Evolutionary conservation across 2,329 filamentous ascomycete genomes (phyloP), one percentile per base, ranked within the genome.

Genomic region (Coleophoma crateriformis): DNA sequence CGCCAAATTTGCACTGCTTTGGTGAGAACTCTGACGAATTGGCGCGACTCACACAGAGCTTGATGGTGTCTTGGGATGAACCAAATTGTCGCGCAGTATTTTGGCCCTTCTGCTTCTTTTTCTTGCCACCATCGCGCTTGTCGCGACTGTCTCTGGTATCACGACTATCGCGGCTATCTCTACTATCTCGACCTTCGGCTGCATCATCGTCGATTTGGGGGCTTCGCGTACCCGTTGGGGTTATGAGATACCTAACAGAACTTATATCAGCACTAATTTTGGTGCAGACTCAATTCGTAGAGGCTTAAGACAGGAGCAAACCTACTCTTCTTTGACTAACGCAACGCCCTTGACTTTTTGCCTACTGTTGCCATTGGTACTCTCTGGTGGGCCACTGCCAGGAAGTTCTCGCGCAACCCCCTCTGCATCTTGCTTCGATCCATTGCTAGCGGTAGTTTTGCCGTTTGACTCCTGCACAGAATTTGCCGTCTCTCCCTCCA

Each of bases 11-110:
- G 68, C 94, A 97, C 22, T 82, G 72, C 54, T 76, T 74, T 0
- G 90, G 88, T 3, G 89, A 91, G 66, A 96, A 95, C 64, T 97
- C 92, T 35, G 87, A 76, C 54, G 74, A 78, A 61, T 82, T 78
- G 15, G 81, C 80, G 53, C 88, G 78, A 47, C 84, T 90, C 59
- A 83, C 81, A 70, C 92, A 97, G 8, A 97, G 78, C 38, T 81
- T 81, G 49, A 91, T 76, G 32, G 80, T 79, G 64, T 97, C 92
- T 53, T 82, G 79, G 39, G 89, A 94, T 55, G 76, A 82, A 46
- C 90, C 90, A 65, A 94, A 96, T 40, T 79, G 80, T 50, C 92
- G 86, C 57, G 82, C 82, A 56, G 85, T 90, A 68, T 97, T 96
- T 68, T 96, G 90, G 33, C 88, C 88, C 41, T 75, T 76, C 56